Evolutionary conservation across 2,329 filamentous ascomycete species (phyloP), one percentile per base, ranked within the genome.

Genomic region (Cladosporium sp.): DNA sequence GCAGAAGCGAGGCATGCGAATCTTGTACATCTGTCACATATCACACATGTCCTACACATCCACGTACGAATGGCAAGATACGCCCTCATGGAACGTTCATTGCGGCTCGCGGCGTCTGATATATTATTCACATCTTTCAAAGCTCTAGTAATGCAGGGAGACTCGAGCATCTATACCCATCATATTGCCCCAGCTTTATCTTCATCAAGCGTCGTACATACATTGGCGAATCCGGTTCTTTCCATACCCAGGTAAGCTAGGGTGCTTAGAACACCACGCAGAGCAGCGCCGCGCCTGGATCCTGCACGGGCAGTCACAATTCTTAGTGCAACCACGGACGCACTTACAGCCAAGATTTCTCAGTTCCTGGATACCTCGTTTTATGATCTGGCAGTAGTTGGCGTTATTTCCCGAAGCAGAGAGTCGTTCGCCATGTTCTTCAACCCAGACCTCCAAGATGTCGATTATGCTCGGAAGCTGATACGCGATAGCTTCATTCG

Each of bases 401-500:
- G 36, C 11, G 15, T 44, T 30, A 12, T 30, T 30, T 24, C n/a
- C 36, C 15, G 26, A 24, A 26, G 57, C 34, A 47, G 57, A 47
- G 2, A 47, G 36, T 47, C 36, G 57, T 24, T 24, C 34, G 34
- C n/a, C 21, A 26, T 59, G n/a, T 30, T 59, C 57, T 59, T 44
- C n/a, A 6, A 44, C 21, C 58, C 58, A 59, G 10, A 30, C 30
- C n/a, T 62, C 44, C 38, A 59, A 47, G 4, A 26, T 10, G 21
- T 59, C 58, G 32, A 64, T 58, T 15, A 64, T 47, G 14, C 51
- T 38, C 4, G 51, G 52, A 28, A 63, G 60, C 47, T 63, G 60
- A 26, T 55, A 63, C 15, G 60, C 60, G 21, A 63, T 63, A 7
- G 60, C 60, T 28, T 63, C 60, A 47, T 63, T 63, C 11, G 60